A percentile compares a stretch with the other conserved stretches of the same genome.
Evolutionary conservation across 768 basidiomycete genomes (phyloP).

Genomic region (Grammothele lineata): DNA sequence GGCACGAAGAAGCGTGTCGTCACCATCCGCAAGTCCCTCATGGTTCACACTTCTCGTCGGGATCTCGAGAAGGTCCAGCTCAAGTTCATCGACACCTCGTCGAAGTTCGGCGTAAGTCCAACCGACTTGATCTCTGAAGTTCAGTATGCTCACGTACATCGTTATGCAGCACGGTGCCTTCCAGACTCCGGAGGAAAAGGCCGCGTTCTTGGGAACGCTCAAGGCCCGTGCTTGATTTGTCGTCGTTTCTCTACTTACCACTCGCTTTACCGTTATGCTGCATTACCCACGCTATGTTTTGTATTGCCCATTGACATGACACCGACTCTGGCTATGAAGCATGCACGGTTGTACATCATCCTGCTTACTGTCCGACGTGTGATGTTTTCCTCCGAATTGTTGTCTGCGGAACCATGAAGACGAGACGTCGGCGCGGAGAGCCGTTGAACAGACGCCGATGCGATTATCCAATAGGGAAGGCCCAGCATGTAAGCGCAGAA

Average conservation of each 20-base stretch:
- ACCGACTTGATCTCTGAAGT: neutral
- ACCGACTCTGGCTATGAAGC: constrained; percentile 10
- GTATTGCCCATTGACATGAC: constrained; percentile 30
- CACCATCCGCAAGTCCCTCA: constrained; percentile 94
- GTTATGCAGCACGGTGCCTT: constrained; percentile 79
- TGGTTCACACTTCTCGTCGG: constrained; percentile 92
- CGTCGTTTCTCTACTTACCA: constrained; percentile 32
- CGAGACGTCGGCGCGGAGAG: no score
- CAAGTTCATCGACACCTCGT: constrained; percentile 98
- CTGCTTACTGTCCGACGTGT: neutral
- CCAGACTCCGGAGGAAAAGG: constrained; percentile 97
- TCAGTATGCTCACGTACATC: neutral
- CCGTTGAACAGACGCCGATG: no score
- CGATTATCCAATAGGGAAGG: no score
- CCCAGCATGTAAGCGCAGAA: neutral
- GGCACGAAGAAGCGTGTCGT: constrained; percentile 98
- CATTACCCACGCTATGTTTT: constrained; percentile 37
- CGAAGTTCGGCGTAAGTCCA: constrained; percentile 86
- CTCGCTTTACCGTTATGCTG: constrained; percentile 32
- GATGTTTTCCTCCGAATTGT: neutral
- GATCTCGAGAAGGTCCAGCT: constrained; percentile 97
- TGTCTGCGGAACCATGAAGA: neutral
- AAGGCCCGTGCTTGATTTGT: constrained; percentile 66
- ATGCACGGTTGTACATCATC: constrained; percentile 15
- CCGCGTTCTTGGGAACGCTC: constrained; percentile 89